Base-by-base conservation (phyloP, 1,284 basidiomycete genomes). In the Sanghuangporus baumii region DNA sequence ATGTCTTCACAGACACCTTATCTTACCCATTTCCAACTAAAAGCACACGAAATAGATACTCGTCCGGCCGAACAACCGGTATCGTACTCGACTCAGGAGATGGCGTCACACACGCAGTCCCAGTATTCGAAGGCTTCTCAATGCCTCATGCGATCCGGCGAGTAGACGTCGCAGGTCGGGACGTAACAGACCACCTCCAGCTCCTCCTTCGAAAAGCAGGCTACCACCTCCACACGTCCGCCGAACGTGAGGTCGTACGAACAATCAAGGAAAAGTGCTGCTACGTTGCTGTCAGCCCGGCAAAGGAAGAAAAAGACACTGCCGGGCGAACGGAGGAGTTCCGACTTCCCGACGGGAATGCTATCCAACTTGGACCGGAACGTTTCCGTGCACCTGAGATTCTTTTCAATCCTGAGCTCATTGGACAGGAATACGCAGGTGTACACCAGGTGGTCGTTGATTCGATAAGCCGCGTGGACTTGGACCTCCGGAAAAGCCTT, bases 231-330 rank as follows among this genome's bases (percentile, higher is more conserved):
- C 93, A 98, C 71, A 99, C 97, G 0, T 96, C 94, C 26, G 96
- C 97, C 4, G 97, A 99, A 76, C 90, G 93, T 63, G 97, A 99
- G 76, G 92, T 99, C 20, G 96, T 99, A 11, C 82, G 97, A 62
- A 94, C 93, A 56, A 98, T 99, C 76, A 99, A 99, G 77, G 97
- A 99, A 79, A 97, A 98, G 74, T 93, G 90, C 65, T 99, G 96
- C 74, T 99, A 98, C 77, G 81, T 99, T 62, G 93, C 96, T 3
- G 73, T 93, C 48, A 94, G 94, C 71, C 94, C 95, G 2, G 79
- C 83, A 2, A 98, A 97, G 74, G 97, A 98, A 75, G 96, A 98
- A 77, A 98, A 98, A 74, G 96, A 98, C 41, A 61, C 59, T 7
- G 60, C 60, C 38, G 88, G 89, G 9, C 85, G 88, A 41, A 80